Evolutionary conservation across 345 rosid species (phyloP), one percentile per base, ranked within the genome.

Genomic region (Nephelium lappaceum): DNA sequence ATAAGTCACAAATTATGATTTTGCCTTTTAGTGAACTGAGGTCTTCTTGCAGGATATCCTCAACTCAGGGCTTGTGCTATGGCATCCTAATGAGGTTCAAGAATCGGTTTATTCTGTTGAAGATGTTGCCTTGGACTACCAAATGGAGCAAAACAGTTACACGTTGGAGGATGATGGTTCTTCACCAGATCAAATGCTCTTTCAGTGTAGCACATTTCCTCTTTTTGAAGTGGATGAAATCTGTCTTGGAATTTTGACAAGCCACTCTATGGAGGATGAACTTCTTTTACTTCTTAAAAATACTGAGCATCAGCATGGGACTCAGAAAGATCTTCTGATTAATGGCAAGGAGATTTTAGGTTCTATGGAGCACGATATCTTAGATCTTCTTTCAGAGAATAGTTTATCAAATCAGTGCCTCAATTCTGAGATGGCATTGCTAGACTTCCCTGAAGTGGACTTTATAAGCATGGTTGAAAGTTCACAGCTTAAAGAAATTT

Each of bases 191-290:
- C 83, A 49, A 49, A 67, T 67, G 47, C 84, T 81, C 71, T 83
- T 76, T 81, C 82, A 79, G 67, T 78, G 72, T 79, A 57, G 45
- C 47, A 75, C 71, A 18, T 91, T 91, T 82, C 95, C 94, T 36
- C 79, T 89, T 77, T 78, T 93, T 43, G 99, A 96, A 87, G 91
- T 89, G 80, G 89, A 91, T 77, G 95, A 94, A 74, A 72, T 72
- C 79, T 75, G 84, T 84, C 88, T 86, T 77, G 82, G 83, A 70
- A 83, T 15, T 49, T 75, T 86, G 78, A 72, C 84, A 19, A 77
- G 88, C 83, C 74, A 67, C 10, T 76, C 87, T 53, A 11, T 75
- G 73, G 88, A 86, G 83, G 89, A 87, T 81, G 87, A 84, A 81
- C 76, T 89, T 78, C 83, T 83, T 74, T 80, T 78, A 75, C 84